Percentiles rank a stretch among this genome's conserved stretches.
phyloP scores from a whole-genome alignment of 2,329 filamentous ascomycete genomes.

The Fusarium concolor region DNA sequence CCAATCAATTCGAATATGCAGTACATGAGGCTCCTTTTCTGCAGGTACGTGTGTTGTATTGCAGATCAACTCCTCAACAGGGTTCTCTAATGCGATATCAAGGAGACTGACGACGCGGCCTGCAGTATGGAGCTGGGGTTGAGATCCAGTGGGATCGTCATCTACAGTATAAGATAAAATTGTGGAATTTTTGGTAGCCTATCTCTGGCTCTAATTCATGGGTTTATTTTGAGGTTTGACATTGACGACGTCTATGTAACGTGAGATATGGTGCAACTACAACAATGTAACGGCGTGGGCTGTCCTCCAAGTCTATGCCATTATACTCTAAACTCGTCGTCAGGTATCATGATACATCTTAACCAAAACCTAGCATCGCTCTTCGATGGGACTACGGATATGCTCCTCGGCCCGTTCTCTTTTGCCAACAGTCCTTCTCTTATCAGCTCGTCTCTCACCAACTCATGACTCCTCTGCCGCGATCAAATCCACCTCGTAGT shows the following conservation, averaged over 20 bases:
- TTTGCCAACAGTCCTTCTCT: not conserved
- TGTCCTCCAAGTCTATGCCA: constrained; percentile 2
- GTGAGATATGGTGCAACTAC: constrained; percentile 3
- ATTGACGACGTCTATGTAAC: not conserved
- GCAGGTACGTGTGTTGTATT: not conserved
- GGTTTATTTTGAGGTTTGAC: not conserved
- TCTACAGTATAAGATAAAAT: constrained; percentile 1
- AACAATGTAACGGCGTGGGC: not conserved
- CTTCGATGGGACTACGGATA: constrained; percentile 6
- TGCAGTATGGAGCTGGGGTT: constrained; percentile 6
- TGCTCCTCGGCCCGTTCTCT: constrained; percentile 2
- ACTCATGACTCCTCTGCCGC: constrained; percentile 81
- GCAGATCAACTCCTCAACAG: constrained; percentile 15
- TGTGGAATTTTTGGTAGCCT: not conserved
- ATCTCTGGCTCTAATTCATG: not conserved
- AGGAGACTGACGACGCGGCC: constrained; percentile 19
- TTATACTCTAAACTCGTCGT: constrained; percentile 9
- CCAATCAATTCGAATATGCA: not conserved
- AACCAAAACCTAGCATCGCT: not conserved
- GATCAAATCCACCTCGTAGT: constrained; percentile 90
- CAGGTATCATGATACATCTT: constrained; percentile 1
- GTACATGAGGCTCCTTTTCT: constrained; percentile 9
- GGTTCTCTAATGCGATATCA: not conserved
- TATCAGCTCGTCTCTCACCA: constrained; percentile 70
- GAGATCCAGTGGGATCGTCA: constrained; percentile 16